Evolutionary conservation across 208 protist genomes (phyloP).

Genomic region (Histomonas meleagridis): DNA sequence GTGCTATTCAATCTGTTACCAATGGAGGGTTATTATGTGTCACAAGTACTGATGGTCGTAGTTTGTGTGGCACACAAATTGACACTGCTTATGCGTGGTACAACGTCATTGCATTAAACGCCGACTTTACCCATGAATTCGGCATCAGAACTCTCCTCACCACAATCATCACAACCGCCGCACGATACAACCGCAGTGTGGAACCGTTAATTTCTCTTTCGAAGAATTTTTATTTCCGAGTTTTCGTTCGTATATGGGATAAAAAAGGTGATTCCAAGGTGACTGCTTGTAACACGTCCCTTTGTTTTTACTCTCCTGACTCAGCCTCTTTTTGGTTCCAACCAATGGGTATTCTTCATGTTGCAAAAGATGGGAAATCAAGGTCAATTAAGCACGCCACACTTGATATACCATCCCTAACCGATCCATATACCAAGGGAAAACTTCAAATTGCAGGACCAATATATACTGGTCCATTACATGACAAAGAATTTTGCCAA

Average conservation of each 20-base stretch:
- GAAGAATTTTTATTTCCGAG: conserved; percentile 97
- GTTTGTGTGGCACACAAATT: conserved; percentile 72
- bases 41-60: conserved; percentile 91
- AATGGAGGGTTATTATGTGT: conserved; percentile 87
- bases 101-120: conserved; percentile 38
- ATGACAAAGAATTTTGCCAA: background rate
- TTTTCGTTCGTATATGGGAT: conserved; percentile 87
- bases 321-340: background rate
- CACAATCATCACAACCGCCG: conserved; percentile 64
- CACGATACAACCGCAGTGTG: conserved; percentile 78
- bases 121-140: conserved; percentile 74
- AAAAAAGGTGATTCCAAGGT: conserved; percentile 32
- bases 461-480: background rate
- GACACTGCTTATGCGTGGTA: conserved; percentile 87
- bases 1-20: conserved; percentile 76
- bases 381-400: background rate
- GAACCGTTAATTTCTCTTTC: conserved; percentile 79
- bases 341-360: background rate
- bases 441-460: background rate
- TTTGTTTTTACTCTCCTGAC: conserved; percentile 9
- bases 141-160: conserved; percentile 83
- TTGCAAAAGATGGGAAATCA: background rate
- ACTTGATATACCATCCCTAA: background rate
- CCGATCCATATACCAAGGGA: background rate
- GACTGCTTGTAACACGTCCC: background rate